Evolutionary conservation across 225 moss, liverwort and hornwort species (phyloP).

Genomic region (Marchantia paleacea): DNA sequence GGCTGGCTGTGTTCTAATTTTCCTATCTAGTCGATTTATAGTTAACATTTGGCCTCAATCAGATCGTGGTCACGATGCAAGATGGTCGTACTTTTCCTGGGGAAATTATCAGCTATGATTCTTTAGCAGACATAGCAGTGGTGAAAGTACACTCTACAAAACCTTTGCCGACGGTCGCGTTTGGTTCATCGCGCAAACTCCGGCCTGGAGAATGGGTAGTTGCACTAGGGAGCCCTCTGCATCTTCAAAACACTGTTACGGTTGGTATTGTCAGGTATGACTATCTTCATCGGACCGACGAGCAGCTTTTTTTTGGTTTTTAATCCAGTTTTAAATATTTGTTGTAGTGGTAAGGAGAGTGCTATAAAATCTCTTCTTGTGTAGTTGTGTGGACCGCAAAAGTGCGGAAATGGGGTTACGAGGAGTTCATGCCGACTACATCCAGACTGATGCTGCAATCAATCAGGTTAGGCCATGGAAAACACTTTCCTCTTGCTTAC

Average conservation of each 20-base stretch:
- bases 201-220: conserved; percentile 96
- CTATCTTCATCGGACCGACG: background rate
- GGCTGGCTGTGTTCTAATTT: background rate
- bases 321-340: background rate
- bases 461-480: conserved; percentile 57
- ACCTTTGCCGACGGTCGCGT: conserved; percentile 73
- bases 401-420: conserved; percentile 85
- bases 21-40: background rate
- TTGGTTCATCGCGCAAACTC: conserved; percentile 80
- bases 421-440: conserved; percentile 72
- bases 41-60: conserved; percentile 22
- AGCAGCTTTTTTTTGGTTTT: background rate
- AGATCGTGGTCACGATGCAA: conserved; percentile 95
- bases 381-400: conserved; percentile 85
- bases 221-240: conserved; percentile 92
- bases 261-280: conserved; percentile 89
- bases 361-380: background rate
- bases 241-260: conserved; percentile 90
- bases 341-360: background rate
- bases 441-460: conserved; percentile 91
- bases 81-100: conserved; percentile 89
- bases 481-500: background rate
- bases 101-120: conserved; percentile 65
- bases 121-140: conserved; percentile 83
- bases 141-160: conserved; percentile 78